These are phyloP conservation scores for Candida schatavii DNA, from an alignment of 805 yeast species.

Conservation along the genomic window DNA sequence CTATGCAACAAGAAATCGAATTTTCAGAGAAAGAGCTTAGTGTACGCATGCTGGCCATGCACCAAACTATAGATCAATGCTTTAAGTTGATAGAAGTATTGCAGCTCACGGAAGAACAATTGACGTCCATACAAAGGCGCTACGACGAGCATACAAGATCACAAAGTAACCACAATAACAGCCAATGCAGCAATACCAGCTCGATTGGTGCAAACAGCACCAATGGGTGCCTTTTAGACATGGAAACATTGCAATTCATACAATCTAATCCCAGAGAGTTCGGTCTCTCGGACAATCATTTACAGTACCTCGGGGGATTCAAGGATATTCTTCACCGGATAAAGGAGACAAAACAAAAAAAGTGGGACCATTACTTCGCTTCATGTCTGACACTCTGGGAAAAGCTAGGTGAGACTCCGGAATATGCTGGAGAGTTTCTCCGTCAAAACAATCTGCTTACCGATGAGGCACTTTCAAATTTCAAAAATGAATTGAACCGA, in stretches of 20 bases:
- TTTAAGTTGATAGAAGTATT: constrained; percentile 24
- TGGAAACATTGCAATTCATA: constrained; percentile 36
- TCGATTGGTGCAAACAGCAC: constrained; percentile 3
- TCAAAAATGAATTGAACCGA: constrained; percentile 54
- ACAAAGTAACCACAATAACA: neutral
- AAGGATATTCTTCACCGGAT: constrained; percentile 28
- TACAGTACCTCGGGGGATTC: constrained; percentile 29
- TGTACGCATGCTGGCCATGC: constrained; percentile 22
- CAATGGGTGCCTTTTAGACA: constrained; percentile 33
- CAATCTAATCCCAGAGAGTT: constrained; percentile 35
- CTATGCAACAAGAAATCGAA: constrained; percentile 23
- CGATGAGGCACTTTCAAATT: constrained; percentile 44
- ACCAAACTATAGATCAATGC: constrained; percentile 20
- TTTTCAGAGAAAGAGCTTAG: constrained; percentile 23
- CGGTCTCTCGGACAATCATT: constrained; percentile 35
- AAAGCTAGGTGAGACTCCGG: constrained; percentile 49
- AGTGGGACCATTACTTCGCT: constrained; percentile 28
- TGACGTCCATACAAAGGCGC: constrained; percentile 30
- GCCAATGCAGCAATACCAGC: neutral
- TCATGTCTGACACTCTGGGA: constrained; percentile 55
- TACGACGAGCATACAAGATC: constrained; percentile 13
- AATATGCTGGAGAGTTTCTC: constrained; percentile 42
- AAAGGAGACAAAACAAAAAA: constrained; percentile 34
- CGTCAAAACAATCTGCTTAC: constrained; percentile 47
- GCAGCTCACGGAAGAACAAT: constrained; percentile 31